phyloP scores from a whole-genome alignment of 192 early-diverging fungal genomes.

The Bifiguratus adelaidae region DNA sequence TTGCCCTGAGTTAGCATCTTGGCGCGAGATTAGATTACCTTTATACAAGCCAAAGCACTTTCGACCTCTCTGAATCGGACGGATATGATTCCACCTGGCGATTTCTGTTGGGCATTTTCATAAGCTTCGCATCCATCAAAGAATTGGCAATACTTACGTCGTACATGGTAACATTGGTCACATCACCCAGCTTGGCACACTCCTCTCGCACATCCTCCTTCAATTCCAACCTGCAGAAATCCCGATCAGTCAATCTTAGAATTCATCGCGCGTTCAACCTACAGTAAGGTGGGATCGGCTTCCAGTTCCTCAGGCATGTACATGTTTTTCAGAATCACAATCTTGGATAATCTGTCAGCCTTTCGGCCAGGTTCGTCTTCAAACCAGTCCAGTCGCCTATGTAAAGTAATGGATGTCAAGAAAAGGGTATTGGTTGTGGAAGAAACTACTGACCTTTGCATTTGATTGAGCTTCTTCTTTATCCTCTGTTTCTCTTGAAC shows the following conservation, averaged over 20 bases:
- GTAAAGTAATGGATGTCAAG: too few relatives aligned
- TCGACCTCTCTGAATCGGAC: constrained; percentile 81
- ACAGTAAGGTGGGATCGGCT: constrained; percentile 21
- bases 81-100: constrained; percentile 75
- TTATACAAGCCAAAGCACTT: constrained; percentile 72
- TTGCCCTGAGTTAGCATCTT: not conserved
- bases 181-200: constrained; percentile 87
- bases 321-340: constrained; percentile 94
- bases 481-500: constrained; percentile 40
- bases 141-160: constrained; percentile 58
- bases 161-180: constrained; percentile 89
- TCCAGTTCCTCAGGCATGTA: constrained; percentile 84
- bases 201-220: constrained; percentile 91
- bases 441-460: constrained; percentile 54
- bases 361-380: constrained; percentile 60
- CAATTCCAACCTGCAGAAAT: constrained; percentile 66
- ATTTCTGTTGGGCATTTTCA: constrained; percentile 26
- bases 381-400: constrained; percentile 86
- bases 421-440: not conserved
- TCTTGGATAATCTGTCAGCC: constrained; percentile 63
- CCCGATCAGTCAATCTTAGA: not conserved
- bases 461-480: constrained; percentile 54
- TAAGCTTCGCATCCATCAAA: constrained; percentile 26
- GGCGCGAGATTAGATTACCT: constrained; percentile 33
- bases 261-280: not conserved